These are phyloP conservation scores for Parietaria judaica DNA, from an alignment of 306 rosid species.

Conservation along the genomic window DNA sequence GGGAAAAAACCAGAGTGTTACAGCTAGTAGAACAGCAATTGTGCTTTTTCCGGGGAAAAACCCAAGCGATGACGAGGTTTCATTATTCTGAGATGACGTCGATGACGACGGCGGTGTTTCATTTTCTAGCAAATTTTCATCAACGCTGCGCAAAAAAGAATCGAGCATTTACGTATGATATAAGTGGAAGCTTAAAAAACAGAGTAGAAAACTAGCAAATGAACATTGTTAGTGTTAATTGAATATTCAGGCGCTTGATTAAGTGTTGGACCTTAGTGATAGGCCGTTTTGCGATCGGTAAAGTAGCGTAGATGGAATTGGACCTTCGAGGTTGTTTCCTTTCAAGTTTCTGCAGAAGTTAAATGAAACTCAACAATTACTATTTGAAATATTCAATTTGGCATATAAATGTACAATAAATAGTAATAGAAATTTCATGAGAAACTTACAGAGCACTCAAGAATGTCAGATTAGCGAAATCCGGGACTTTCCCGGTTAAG, in stretches of 20 bases:
- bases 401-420: no score
- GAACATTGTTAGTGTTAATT: no score
- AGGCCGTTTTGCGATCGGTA: constrained; percentile 28
- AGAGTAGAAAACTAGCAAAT: background rate
- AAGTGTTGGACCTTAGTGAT: constrained; percentile 22
- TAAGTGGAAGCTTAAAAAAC: background rate
- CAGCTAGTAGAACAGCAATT: constrained; percentile 27
- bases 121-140: background rate
- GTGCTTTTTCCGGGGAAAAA: background rate
- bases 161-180: background rate
- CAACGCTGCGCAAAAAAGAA: background rate
- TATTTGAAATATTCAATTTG: background rate
- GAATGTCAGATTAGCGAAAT: constrained; percentile 24
- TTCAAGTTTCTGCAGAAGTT: constrained; percentile 23
- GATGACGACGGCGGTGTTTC: background rate
- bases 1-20: constrained; percentile 28
- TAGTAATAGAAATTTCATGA: no score
- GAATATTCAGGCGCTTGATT: background rate
- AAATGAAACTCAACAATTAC: background rate
- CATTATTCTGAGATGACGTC: background rate
- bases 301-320: constrained; percentile 23
- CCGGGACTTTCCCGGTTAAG: constrained; percentile 33
- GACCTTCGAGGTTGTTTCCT: constrained; percentile 32
- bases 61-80: background rate
- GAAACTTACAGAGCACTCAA: constrained; percentile 34